A percentile compares a stretch with the other conserved stretches of the same genome.
Conservation (phyloP, 768 basidiomycete species). For the Lentinula lateritia region DNA sequence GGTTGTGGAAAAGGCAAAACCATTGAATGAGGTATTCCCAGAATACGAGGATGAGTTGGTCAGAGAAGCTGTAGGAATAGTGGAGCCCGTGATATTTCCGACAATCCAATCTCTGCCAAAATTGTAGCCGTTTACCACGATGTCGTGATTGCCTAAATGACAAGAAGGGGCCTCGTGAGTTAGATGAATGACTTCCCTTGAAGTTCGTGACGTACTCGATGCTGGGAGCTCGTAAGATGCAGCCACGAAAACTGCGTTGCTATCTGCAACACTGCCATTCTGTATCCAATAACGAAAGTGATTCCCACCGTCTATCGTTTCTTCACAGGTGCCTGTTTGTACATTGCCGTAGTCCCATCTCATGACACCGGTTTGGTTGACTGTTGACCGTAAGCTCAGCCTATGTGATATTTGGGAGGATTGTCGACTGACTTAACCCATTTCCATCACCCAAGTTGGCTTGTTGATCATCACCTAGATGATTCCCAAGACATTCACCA, state of each 20-base stretch:
- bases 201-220: conserved; percentile 30
- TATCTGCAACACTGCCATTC: conserved; percentile 57
- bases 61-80: conserved; percentile 39
- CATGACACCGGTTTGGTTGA: conserved; percentile 76
- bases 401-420: not conserved
- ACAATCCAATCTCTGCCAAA: conserved; percentile 83
- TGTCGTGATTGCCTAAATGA: conserved; percentile 55
- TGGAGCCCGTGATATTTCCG: conserved; percentile 68
- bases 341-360: conserved; percentile 82
- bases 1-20: conserved; percentile 69
- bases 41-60: conserved; percentile 55
- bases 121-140: conserved; percentile 77
- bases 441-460: conserved; percentile 84
- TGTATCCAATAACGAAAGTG: conserved; percentile 90
- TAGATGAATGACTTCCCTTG: not conserved
- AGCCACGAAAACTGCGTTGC: conserved; percentile 73
- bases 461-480: conserved; percentile 57
- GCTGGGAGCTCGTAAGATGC: conserved; percentile 69
- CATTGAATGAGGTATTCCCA: conserved; percentile 56
- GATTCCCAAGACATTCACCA: conserved; percentile 81
- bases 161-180: not conserved
- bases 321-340: conserved; percentile 74
- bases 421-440: conserved; percentile 49
- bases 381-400: conserved; percentile 27
- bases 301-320: conserved; percentile 81